These are phyloP conservation scores for Diaporthe batatas DNA, from an alignment of 2,329 filamentous ascomycete genomes.

Conservation along the genomic window DNA sequence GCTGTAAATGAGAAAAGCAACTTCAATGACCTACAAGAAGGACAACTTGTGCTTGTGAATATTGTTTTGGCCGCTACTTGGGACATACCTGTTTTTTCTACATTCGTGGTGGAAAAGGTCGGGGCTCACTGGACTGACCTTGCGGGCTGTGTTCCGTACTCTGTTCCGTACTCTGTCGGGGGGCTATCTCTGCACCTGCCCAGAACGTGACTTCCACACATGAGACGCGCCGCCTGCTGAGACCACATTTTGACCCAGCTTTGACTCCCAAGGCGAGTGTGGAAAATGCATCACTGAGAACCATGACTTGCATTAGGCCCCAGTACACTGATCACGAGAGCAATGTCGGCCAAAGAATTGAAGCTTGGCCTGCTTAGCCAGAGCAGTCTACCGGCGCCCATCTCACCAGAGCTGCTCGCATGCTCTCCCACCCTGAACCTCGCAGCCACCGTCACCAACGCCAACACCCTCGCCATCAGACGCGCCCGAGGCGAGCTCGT, in stretches of 20 bases:
- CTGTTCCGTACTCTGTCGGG: not conserved
- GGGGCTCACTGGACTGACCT: not conserved
- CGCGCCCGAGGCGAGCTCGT: constrained; percentile 80
- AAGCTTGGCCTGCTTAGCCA: constrained; percentile 66
- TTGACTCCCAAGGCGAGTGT: not conserved
- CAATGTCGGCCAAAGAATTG: constrained; percentile 42
- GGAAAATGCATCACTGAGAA: constrained; percentile 2
- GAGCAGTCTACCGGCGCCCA: constrained; percentile 67
- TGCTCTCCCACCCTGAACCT: constrained; percentile 91
- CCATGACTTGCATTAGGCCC: constrained; percentile 24
- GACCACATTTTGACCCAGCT: not conserved
- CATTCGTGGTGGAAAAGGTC: not conserved
- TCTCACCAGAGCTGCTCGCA: constrained; percentile 71
- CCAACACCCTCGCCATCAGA: constrained; percentile 80
- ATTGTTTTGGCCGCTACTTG: not conserved
- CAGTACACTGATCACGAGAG: constrained; percentile 8
- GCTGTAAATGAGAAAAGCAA: not conserved
- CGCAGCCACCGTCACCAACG: constrained; percentile 77
- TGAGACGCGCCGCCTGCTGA: not conserved
- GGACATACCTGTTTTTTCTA: not conserved
- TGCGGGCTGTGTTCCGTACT: not conserved
- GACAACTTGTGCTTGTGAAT: not conserved
- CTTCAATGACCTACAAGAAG: not conserved
- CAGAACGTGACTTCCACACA: constrained; percentile 20
- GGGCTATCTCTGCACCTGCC: not conserved